Conservation (phyloP, 1,284 basidiomycete species). For the Mycena citricolor region DNA sequence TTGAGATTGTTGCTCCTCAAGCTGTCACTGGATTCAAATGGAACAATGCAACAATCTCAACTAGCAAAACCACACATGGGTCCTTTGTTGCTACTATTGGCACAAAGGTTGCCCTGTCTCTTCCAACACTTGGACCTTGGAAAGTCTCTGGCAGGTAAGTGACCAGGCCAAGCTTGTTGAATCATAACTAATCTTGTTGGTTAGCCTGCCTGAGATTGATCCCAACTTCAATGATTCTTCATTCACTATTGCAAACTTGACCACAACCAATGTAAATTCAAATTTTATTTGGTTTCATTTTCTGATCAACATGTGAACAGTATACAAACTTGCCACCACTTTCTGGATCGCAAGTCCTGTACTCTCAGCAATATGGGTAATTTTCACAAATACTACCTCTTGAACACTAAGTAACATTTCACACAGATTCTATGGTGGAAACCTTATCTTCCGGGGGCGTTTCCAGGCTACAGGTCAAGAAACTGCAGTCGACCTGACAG, state of each 20-base stretch:
- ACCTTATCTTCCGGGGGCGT: conserved; percentile 52
- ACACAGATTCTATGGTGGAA: conserved; percentile 45
- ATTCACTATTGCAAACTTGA: conserved; percentile 42
- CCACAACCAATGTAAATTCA: conserved; percentile 41
- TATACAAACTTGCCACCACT: conserved; percentile 48
- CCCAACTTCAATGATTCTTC: conserved; percentile 45
- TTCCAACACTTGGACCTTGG: conserved; percentile 43
- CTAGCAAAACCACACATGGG: conserved; percentile 32
- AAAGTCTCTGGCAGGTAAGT: conserved; percentile 45
- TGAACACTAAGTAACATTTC: too few species aligned
- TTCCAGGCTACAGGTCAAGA: conserved; percentile 46
- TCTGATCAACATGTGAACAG: conserved; percentile 28
- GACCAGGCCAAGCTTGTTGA: neutral
- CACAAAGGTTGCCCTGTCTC: conserved; percentile 24
- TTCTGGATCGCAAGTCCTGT: conserved; percentile 41
- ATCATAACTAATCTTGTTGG: neutral
- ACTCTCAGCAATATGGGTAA: conserved; percentile 53
- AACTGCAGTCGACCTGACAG: conserved; percentile 44
- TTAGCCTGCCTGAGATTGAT: conserved; percentile 47
- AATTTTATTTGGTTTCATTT: conserved; percentile 1
- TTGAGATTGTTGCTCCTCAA: conserved; percentile 45
- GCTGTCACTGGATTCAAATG: conserved; percentile 40
- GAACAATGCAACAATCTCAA: conserved; percentile 38
- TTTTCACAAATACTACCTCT: too few species aligned
- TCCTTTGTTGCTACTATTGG: conserved; percentile 31